A percentile compares a stretch with the other conserved stretches of the same genome.
Conservation (phyloP, 2,329 filamentous ascomycete species). For the Aureobasidium sp. region DNA sequence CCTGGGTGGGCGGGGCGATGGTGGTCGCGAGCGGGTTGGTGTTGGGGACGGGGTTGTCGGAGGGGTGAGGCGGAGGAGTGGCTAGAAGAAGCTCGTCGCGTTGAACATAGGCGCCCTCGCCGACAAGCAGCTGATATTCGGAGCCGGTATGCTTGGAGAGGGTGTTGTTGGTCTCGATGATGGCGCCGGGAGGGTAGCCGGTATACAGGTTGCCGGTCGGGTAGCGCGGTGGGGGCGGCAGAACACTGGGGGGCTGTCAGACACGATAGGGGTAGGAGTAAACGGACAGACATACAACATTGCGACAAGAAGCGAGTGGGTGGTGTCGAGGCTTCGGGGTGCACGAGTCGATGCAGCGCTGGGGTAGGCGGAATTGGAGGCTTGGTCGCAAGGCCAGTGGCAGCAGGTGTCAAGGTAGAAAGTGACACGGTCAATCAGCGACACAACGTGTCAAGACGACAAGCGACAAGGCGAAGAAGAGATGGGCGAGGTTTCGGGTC, state of each 20-base stretch:
- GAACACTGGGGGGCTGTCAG: slow-evolving; percentile 51
- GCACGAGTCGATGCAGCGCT: background rate
- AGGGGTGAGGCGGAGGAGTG: slow-evolving; percentile 90
- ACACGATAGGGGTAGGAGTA: background rate
- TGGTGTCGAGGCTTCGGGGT: background rate
- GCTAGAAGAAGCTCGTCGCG: slow-evolving; percentile 88
- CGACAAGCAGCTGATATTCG: slow-evolving; percentile 84
- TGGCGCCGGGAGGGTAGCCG: slow-evolving; percentile 55
- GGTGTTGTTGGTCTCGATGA: slow-evolving; percentile 92
- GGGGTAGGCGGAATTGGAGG: background rate
- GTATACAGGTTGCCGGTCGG: slow-evolving; percentile 66
- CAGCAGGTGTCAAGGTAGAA: background rate
- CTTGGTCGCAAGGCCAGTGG: background rate
- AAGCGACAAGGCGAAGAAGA: background rate
- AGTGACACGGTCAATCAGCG: background rate
- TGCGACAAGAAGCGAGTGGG: background rate
- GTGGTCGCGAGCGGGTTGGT: slow-evolving; percentile 86
- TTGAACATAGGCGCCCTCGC: slow-evolving; percentile 88
- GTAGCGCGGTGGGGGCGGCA: slow-evolving; percentile 80
- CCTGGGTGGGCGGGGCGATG: slow-evolving; percentile 73
- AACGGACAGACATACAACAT: background rate
- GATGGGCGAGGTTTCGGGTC: background rate
- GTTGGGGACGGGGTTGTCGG: slow-evolving; percentile 78
- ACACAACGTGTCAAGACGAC: background rate
- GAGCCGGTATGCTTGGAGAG: slow-evolving; percentile 71